These are phyloP conservation scores for Aciculoconidium aculeatum DNA, from an alignment of 805 yeast genomes.

Conservation along the genomic window DNA sequence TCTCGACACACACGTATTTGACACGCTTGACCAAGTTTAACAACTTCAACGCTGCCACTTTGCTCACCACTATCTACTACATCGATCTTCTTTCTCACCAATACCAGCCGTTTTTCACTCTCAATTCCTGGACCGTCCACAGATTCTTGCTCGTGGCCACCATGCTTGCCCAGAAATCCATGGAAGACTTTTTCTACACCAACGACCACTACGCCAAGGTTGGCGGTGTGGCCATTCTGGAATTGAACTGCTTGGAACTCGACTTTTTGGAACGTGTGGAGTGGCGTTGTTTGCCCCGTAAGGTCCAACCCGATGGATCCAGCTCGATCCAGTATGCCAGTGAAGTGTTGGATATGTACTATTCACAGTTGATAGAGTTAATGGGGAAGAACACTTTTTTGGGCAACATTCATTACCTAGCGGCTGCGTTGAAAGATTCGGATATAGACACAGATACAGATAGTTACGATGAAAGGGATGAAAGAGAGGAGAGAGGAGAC, in stretches of 20 bases:
- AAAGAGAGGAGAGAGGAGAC: too few relatives aligned
- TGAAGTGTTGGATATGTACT: constrained; percentile 35
- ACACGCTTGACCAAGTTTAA: constrained; percentile 77
- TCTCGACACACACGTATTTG: constrained; percentile 73
- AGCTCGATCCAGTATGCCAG: constrained; percentile 25
- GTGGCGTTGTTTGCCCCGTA: constrained; percentile 49
- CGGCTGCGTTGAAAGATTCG: constrained; percentile 8
- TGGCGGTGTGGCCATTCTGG: constrained; percentile 84
- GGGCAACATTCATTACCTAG: constrained; percentile 6
- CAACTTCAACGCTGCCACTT: constrained; percentile 75
- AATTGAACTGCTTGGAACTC: constrained; percentile 79
- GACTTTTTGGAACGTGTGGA: constrained; percentile 79
- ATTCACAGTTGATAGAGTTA: constrained; percentile 32
- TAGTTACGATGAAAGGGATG: constrained; percentile 10
- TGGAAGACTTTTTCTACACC: constrained; percentile 91
- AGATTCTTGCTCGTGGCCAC: constrained; percentile 87
- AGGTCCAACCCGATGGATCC: constrained; percentile 12
- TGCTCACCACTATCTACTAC: constrained; percentile 80
- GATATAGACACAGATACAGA: constrained; percentile 7
- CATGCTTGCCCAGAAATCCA: constrained; percentile 82
- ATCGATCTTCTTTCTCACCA: constrained; percentile 78
- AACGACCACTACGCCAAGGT: constrained; percentile 92
- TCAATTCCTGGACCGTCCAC: constrained; percentile 90
- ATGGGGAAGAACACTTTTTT: constrained; percentile 31
- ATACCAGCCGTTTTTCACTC: constrained; percentile 67